Evolutionary conservation across 2,329 filamentous ascomycete species (phyloP).

Genomic region (Phialemonium atrogriseum): DNA sequence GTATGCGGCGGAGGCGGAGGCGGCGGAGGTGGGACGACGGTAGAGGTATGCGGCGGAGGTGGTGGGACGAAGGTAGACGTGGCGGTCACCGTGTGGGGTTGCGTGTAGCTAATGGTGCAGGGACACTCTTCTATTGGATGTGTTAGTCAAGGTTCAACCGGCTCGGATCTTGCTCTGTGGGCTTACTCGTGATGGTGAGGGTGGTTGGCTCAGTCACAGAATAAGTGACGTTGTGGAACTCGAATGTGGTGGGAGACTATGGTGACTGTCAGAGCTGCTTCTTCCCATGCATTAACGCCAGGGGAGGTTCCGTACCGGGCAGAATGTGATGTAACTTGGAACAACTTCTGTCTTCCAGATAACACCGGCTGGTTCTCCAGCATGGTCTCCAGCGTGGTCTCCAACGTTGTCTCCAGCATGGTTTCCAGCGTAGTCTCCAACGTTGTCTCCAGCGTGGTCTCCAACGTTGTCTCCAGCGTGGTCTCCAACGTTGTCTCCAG

Average conservation of each 20-base stretch:
- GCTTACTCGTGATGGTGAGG: constrained; percentile 36
- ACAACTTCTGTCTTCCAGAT: constrained; percentile 28
- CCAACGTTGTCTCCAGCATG: too few species aligned
- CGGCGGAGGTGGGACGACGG: too few species aligned
- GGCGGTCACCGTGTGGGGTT: neutral
- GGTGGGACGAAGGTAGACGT: neutral
- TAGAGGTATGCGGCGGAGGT: neutral
- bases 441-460: too few species aligned
- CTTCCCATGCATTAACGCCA: too few species aligned
- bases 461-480: too few species aligned
- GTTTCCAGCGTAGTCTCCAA: neutral
- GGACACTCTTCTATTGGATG: too few species aligned
- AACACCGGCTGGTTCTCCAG: too few species aligned
- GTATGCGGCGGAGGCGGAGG: too few species aligned
- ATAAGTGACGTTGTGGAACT: constrained; percentile 32
- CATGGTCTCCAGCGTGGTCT: too few species aligned
- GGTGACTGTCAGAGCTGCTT: neutral
- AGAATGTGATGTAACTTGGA: constrained; percentile 31
- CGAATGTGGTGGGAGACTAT: constrained; percentile 28
- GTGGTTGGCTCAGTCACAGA: constrained; percentile 32
- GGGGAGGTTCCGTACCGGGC: constrained; percentile 37
- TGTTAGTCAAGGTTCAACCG: too few species aligned
- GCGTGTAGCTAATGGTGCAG: neutral
- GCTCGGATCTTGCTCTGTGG: too few species aligned
- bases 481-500: constrained; percentile 18